phyloP scores from a whole-genome alignment of 2,329 filamentous ascomycete genomes.

The Colletotrichum eremochloae region DNA sequence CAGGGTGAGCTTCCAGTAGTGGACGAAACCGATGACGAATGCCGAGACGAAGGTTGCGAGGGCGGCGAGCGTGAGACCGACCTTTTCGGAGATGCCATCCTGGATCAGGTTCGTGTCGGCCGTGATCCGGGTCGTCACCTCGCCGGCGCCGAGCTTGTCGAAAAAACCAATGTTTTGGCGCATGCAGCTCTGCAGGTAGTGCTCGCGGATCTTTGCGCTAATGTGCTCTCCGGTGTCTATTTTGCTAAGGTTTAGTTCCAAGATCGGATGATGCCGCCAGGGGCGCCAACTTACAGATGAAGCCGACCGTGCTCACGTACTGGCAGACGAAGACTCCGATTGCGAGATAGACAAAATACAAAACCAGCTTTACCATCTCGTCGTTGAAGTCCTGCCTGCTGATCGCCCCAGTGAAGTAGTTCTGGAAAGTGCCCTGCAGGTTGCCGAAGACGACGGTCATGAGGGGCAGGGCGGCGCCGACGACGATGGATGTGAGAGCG shows the following conservation, averaged over 20 bases:
- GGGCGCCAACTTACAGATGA: conserved; percentile 72
- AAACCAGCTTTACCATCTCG: conserved; percentile 72
- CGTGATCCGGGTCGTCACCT: conserved; percentile 94
- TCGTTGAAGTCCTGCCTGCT: conserved; percentile 68
- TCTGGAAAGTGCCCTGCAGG: conserved; percentile 78
- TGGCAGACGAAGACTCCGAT: conserved; percentile 83
- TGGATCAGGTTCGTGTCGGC: conserved; percentile 94
- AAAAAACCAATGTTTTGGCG: conserved; percentile 93
- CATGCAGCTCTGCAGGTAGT: conserved; percentile 87
- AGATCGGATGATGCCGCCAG: neutral
- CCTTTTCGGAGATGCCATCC: conserved; percentile 93
- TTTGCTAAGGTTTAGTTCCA: neutral
- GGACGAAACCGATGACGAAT: conserved; percentile 90
- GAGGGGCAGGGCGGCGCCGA: conserved; percentile 80
- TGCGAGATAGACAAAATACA: conserved; percentile 89
- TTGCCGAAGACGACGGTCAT: conserved; percentile 88
- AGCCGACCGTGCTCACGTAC: conserved; percentile 87
- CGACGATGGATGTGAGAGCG: conserved; percentile 74
- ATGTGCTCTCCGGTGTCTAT: conserved; percentile 81
- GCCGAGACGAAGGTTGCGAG: conserved; percentile 87
- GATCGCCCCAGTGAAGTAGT: conserved; percentile 66
- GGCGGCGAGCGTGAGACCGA: conserved; percentile 81
- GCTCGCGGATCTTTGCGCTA: conserved; percentile 81
- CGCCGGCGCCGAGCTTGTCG: conserved; percentile 91
- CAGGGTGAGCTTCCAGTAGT: conserved; percentile 92